These are phyloP conservation scores for Candida odintsovae DNA, from an alignment of 805 yeast genomes.

Conservation along the genomic window DNA sequence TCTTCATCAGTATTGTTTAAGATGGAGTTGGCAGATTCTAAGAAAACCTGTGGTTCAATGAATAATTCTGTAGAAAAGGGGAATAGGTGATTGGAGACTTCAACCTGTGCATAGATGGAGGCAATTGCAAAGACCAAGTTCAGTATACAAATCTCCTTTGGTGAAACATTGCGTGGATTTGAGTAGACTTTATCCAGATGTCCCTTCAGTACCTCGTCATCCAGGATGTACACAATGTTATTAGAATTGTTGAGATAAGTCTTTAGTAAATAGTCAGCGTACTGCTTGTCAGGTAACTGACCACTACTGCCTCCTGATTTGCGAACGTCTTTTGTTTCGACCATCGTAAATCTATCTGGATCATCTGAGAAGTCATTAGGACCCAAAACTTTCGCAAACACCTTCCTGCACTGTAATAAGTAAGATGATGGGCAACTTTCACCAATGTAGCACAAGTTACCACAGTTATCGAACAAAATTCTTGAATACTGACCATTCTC, in stretches of 20 bases:
- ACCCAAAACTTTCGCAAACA: constrained; percentile 29
- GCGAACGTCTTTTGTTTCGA: constrained; percentile 24
- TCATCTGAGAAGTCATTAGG: constrained; percentile 32
- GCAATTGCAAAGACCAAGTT: constrained; percentile 38
- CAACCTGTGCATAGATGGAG: constrained; percentile 30
- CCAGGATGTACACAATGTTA: constrained; percentile 34
- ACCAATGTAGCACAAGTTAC: constrained; percentile 34
- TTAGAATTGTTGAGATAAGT: constrained; percentile 34
- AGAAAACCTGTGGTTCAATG: constrained; percentile 28
- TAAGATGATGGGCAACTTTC: constrained; percentile 38
- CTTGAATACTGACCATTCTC: constrained; percentile 21
- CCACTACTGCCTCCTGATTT: constrained; percentile 15
- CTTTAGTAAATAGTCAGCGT: constrained; percentile 27
- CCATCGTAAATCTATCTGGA: constrained; percentile 30
- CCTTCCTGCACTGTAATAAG: constrained; percentile 33
- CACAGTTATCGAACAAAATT: constrained; percentile 30
- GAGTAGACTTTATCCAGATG: constrained; percentile 28
- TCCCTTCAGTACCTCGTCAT: constrained; percentile 27
- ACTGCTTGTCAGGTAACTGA: constrained; percentile 26
- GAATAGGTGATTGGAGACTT: constrained; percentile 21
- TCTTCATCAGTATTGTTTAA: constrained; percentile 31
- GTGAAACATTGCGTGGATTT: constrained; percentile 23
- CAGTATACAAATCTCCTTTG: constrained; percentile 27
- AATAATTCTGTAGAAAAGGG: constrained; percentile 19
- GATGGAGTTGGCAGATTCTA: constrained; percentile 30